Conservation (phyloP, 1,139 yeast genomes). For the Candida pseudoviswanathii region DNA sequence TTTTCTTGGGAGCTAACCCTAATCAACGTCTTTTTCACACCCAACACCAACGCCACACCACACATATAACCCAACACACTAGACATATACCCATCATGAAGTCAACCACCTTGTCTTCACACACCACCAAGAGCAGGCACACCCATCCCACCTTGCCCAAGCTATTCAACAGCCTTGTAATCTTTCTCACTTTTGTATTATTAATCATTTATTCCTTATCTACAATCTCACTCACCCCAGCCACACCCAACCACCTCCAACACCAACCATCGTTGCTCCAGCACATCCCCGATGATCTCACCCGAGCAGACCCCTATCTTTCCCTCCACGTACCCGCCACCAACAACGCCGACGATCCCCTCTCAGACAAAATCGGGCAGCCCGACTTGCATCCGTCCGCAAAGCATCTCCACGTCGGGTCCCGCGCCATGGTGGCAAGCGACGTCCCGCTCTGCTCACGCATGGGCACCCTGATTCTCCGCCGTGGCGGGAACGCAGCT, state of each 20-base stretch:
- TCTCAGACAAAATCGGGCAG: conserved; percentile 25
- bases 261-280: conserved; percentile 1
- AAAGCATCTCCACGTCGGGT: conserved; percentile 31
- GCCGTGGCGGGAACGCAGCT: conserved; percentile 70
- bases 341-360: conserved; percentile 11
- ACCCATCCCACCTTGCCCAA: neutral
- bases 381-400: conserved; percentile 38
- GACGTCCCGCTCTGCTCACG: conserved; percentile 74
- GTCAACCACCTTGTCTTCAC: no score
- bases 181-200: neutral
- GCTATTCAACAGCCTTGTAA: neutral
- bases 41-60: no score
- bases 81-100: no score
- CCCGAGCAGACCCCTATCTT: conserved; percentile 14
- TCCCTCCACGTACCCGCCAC: conserved; percentile 5
- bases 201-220: conserved; percentile 5
- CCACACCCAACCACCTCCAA: neutral
- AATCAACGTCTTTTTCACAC: no score
- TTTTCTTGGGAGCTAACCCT: no score
- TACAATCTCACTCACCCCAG: neutral
- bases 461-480: conserved; percentile 63
- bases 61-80: no score
- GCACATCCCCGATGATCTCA: conserved; percentile 8
- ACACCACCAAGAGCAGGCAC: no score
- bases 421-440: conserved; percentile 70